Percentiles rank a stretch among this genome's conserved stretches.
Conservation (phyloP, 371 early-diverging fungal genomes). For the Mortierella sp. region DNA sequence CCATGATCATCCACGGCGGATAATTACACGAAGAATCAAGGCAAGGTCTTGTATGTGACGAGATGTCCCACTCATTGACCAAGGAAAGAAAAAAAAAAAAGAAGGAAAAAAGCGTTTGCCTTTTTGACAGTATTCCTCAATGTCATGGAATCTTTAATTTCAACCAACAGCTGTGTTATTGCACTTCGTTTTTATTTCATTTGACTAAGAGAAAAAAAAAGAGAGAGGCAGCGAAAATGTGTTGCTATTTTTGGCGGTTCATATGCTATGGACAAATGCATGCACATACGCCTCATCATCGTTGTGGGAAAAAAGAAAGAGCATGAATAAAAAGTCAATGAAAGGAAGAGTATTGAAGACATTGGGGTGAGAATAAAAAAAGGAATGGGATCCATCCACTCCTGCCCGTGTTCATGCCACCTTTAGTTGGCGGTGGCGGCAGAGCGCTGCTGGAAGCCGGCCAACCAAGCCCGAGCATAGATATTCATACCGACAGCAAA, state of each 20-base stretch:
- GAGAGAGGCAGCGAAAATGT: background rate
- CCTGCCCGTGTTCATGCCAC: background rate
- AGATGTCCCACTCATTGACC: too few relatives aligned
- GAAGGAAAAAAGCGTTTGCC: background rate
- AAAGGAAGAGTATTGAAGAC: background rate
- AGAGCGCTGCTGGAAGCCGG: slow-evolving; percentile 7
- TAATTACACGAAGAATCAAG: too few relatives aligned
- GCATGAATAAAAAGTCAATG: background rate
- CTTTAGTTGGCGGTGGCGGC: background rate
- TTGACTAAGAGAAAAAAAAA: too few relatives aligned
- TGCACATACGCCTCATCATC: background rate
- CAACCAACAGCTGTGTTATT: background rate
- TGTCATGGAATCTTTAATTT: background rate
- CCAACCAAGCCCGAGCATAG: slow-evolving; percentile 26
- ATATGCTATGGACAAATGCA: background rate
- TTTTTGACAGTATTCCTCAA: background rate
- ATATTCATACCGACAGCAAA: slow-evolving; percentile 13
- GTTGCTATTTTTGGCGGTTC: background rate
- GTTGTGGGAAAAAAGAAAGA: background rate
- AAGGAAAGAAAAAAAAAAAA: background rate
- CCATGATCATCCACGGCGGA: too few relatives aligned
- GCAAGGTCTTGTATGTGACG: too few relatives aligned
- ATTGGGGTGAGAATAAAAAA: background rate
- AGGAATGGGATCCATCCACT: background rate
- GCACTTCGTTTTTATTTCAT: background rate